Base-by-base conservation (phyloP, 148 eudicot species). In the Nepenthes gracilis region DNA sequence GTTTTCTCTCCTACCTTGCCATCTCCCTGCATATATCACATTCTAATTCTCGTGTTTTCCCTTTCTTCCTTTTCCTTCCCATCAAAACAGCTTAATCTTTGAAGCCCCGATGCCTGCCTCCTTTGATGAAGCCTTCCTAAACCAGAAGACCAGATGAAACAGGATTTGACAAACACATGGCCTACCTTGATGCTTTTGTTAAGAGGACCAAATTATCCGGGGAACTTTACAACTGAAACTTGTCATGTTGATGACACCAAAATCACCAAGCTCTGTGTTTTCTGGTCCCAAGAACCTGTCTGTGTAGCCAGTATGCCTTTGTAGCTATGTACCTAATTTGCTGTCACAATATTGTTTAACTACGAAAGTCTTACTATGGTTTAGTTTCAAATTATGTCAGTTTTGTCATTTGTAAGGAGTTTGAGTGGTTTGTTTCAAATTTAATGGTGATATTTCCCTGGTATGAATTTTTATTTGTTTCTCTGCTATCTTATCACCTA, bases 61-160 rank as follows among this genome's bases (percentile, higher is more conserved):
- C 75, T 80, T 70, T 78, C 93, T 81, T 76, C 83, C 80, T 85
- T 77, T 77, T 81, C 82, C 74, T 87, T 76, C 88, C 92, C 79
- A 47, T 72, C 65, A 64, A 80, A 88, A 85, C 95, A 88, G 93
- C 96, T 79, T 84, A 81, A 76, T 80, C 80, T 80, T 69, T 67
- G 80, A 89, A 91, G 81, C 90, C 90, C 81, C 71, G 93, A 85
- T 81, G 96, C 86, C 85, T 75, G 87, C 85, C 83, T 70, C 78
- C 72, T 78, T 73, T 71, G 87, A 77, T 69, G 87, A 83, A 79
- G 95, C 93, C 91, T 74, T 79, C 69, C 94, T 80, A 75, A 87
- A 85, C 96, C 86, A 62, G 97, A 81, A 77, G 97, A 80, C 87
- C 93, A 85, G 89, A 75, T 85, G 96, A 79, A 71, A 72, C 76